A percentile compares a stretch with the other conserved stretches of the same genome.
Conservation (phyloP, 345 rosid genomes). For the Lepidium sativum region DNA sequence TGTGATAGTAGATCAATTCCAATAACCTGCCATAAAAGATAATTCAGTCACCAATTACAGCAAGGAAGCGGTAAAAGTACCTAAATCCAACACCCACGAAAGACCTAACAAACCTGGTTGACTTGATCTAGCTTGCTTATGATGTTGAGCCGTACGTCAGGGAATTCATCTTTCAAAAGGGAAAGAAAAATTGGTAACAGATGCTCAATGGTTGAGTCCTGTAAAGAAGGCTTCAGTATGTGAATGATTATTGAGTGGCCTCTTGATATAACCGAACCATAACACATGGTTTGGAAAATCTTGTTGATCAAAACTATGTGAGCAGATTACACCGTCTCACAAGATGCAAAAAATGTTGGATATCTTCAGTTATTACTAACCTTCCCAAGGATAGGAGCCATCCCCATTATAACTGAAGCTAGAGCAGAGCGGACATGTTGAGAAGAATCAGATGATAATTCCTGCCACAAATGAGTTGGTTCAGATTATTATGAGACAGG, state of each 20-base stretch:
- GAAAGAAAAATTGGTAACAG: conserved; percentile 93
- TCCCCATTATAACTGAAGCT: conserved; percentile 98
- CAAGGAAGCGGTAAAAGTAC: background rate
- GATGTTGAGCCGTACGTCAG: conserved; percentile 95
- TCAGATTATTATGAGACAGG: background rate
- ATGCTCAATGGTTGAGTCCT: conserved; percentile 96
- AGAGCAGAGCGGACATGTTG: conserved; percentile 97
- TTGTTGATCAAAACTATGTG: background rate
- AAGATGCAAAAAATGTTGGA: background rate
- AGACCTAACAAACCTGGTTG: conserved; percentile 64
- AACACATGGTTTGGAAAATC: background rate
- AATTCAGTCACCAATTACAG: background rate
- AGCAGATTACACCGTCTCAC: background rate
- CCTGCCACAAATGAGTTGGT: conserved; percentile 52
- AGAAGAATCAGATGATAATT: conserved; percentile 91
- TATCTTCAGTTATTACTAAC: conserved; percentile 24
- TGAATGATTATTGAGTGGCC: background rate
- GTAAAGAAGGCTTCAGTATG: conserved; percentile 11
- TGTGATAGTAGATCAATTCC: conserved; percentile 96
- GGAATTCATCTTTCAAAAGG: conserved; percentile 98
- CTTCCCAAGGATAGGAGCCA: conserved; percentile 89
- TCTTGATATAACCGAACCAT: background rate
- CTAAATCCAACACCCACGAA: background rate
- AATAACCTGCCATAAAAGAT: conserved; percentile 50
- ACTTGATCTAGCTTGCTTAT: conserved; percentile 99